Base-by-base conservation (phyloP, 371 early-diverging fungal genomes). In the Mortierella sp. region DNA sequence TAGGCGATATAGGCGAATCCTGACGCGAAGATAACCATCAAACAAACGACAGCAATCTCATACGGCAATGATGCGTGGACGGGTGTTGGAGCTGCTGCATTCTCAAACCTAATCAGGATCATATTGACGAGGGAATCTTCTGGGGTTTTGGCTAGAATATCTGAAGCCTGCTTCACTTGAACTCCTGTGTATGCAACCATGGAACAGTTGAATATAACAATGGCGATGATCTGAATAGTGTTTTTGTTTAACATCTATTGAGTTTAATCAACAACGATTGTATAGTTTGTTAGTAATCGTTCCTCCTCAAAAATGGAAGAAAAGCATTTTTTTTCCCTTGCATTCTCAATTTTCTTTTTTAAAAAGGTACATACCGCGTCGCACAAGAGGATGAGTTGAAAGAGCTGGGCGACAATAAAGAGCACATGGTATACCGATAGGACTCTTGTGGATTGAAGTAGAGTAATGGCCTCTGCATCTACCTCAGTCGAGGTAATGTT, bases 221-320 rank as follows among this genome's bases (percentile, higher is more conserved):
- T 65, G 19, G 84, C 83, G 22, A 84, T 76, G 28, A 86, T 77
- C 50, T 86, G 86, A 53, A 86, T 85, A 2, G 86, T 86, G 52
- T 86, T 84, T 63, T 86, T 81, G 72, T 84, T 66, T 63, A 73
- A 70, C 66, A 83, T 71, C 86, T 86, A 72, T 58, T 15, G 19
- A 36, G 15, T 28, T 45, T 36, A 28, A 41, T 8, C 22, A 48
- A 33, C 9, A 36, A n/a, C 32, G n/a, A 10, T 33, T 11, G 21
- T 45, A 11, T 45, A 50, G 50, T 21, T 50, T 3, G 50, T 19
- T 4, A 21, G 57, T 28, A 22, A 11, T 19, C 57, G 21, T 4
- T 45, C 45, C 15, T 45, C 45, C 11, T 16, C 45, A 45, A 45
- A 45, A 45, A 15, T 11, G 15, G 43, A 45, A 45, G 11, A 45